Percentiles rank a stretch among this genome's conserved stretches.
Evolutionary conservation across 345 rosid genomes (phyloP).

Genomic region (Gossypium bickii): DNA sequence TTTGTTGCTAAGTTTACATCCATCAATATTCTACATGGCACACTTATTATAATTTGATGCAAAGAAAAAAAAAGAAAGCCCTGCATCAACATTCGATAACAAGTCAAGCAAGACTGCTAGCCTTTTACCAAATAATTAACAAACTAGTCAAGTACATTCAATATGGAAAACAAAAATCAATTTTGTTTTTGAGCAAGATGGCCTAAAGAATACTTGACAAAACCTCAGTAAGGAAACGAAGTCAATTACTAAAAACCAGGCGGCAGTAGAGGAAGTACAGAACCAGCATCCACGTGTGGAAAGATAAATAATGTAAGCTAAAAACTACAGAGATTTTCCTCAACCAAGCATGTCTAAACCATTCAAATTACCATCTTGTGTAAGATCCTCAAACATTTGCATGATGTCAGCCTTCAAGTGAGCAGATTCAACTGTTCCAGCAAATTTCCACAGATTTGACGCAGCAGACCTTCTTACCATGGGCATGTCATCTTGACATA

Average conservation of each 20-base stretch:
- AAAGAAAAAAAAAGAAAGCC: no score
- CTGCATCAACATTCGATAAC: no score
- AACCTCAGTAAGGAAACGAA: background rate
- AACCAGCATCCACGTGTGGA: background rate
- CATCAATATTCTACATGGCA: no score
- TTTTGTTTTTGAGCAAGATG: background rate
- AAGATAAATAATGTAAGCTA: background rate
- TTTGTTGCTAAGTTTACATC: no score
- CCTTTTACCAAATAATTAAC: no score
- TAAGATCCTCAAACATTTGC: slow-evolving; percentile 89
- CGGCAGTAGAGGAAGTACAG: background rate
- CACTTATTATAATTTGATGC: no score
- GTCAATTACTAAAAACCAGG: background rate
- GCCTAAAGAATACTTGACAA: background rate
- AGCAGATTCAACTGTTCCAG: slow-evolving; percentile 86
- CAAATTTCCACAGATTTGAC: slow-evolving; percentile 83
- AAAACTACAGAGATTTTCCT: background rate
- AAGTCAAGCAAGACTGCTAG: no score
- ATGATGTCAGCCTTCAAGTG: slow-evolving; percentile 80
- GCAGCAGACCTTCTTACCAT: slow-evolving; percentile 99
- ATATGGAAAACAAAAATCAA: background rate
- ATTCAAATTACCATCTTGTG: slow-evolving; percentile 75
- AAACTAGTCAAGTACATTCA: no score
- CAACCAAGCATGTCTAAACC: slow-evolving; percentile 4
- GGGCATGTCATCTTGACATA: slow-evolving; percentile 99